Conservation (phyloP, 768 basidiomycete genomes). For the Sutorius australiensis region DNA sequence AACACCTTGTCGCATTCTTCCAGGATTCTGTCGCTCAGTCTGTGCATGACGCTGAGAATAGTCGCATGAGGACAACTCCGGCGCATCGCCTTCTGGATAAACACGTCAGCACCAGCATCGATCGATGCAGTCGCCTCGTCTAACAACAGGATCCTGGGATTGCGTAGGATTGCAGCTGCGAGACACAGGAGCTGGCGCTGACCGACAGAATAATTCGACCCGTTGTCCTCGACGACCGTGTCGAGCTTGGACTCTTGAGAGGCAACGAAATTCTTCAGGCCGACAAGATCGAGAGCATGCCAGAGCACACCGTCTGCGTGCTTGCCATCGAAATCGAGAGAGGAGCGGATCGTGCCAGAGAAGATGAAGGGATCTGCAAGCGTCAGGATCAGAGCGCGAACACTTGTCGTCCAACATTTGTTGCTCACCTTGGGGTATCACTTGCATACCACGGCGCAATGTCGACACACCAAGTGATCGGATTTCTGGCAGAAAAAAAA, state of each 20-base stretch:
- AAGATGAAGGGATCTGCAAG: conserved; percentile 30
- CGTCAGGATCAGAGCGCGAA: not conserved
- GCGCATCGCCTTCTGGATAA: conserved; percentile 41
- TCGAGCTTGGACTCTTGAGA: conserved; percentile 77
- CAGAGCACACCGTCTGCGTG: conserved; percentile 29
- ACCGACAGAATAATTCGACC: conserved; percentile 81
- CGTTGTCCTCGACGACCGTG: conserved; percentile 71
- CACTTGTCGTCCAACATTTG: not conserved
- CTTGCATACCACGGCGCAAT: conserved; percentile 27
- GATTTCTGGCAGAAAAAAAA: conserved; percentile 62
- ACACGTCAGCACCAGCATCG: conserved; percentile 83
- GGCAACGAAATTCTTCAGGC: conserved; percentile 61
- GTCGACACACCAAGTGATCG: conserved; percentile 60
- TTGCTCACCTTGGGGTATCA: conserved; percentile 28
- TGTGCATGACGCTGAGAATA: conserved; percentile 30
- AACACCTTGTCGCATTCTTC: conserved; percentile 30
- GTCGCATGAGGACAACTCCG: conserved; percentile 28
- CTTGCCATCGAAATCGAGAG: conserved; percentile 26
- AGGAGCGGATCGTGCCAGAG: conserved; percentile 30
- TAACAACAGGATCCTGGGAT: conserved; percentile 29
- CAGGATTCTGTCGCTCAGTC: conserved; percentile 27
- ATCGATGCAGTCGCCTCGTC: conserved; percentile 54
- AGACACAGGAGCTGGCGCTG: conserved; percentile 83
- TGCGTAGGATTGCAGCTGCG: conserved; percentile 29
- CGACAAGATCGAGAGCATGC: conserved; percentile 41